Percentiles rank a stretch among this genome's conserved stretches.
These are phyloP conservation scores for Schwanniomyces polymorphus DNA, from an alignment of 805 yeast genomes.

Conservation along the genomic window DNA sequence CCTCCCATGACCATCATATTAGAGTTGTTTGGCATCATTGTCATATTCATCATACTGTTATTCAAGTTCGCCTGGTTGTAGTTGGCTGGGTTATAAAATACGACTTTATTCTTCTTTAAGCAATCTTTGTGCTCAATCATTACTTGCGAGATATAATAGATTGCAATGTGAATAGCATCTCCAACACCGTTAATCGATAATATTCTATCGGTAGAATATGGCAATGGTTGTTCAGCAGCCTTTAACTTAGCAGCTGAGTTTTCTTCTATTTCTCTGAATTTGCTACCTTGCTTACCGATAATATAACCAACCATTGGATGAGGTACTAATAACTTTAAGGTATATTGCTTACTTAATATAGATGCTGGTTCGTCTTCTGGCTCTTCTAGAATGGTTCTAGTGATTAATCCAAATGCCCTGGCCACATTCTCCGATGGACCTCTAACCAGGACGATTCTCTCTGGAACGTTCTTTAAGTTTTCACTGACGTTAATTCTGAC, in stretches of 20 bases:
- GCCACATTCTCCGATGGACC: conserved; percentile 81
- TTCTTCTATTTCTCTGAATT: conserved; percentile 79
- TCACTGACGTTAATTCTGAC: conserved; percentile 73
- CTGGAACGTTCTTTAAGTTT: conserved; percentile 68
- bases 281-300: conserved; percentile 74
- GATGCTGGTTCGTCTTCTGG: conserved; percentile 64
- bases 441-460: conserved; percentile 69
- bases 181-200: conserved; percentile 75
- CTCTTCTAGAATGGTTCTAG: conserved; percentile 65
- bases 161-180: conserved; percentile 84
- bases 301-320: conserved; percentile 79
- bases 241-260: conserved; percentile 73
- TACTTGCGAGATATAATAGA: conserved; percentile 70
- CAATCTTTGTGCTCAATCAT: conserved; percentile 58
- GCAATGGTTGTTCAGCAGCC: conserved; percentile 71
- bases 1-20: conserved; percentile 20
- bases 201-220: conserved; percentile 76
- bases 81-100: conserved; percentile 61
- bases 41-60: conserved; percentile 13
- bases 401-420: conserved; percentile 74
- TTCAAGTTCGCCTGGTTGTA: conserved; percentile 21
- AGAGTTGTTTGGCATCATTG: conserved; percentile 12
- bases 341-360: conserved; percentile 52
- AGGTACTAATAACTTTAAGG: conserved; percentile 66
- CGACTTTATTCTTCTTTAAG: conserved; percentile 52